Evolutionary conservation across 768 basidiomycete species (phyloP).

Genomic region (Boletus speciosus): DNA sequence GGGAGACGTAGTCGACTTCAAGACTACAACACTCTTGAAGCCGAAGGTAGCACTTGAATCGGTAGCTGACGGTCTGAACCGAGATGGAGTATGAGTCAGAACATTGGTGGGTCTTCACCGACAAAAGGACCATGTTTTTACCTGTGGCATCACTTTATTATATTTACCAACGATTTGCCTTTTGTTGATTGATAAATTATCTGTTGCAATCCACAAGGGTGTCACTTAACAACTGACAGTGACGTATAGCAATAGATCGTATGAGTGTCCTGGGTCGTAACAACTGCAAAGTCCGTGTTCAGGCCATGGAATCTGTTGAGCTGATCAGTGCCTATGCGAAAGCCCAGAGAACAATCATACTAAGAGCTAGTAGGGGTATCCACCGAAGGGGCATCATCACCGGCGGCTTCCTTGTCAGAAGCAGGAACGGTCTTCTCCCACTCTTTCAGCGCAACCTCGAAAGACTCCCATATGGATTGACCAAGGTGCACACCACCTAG

Average conservation of each 20-base stretch:
- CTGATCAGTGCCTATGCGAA: neutral
- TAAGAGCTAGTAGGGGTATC: constrained; percentile 21
- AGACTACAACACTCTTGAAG: constrained; percentile 46
- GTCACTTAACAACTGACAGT: constrained; percentile 4
- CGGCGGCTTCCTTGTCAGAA: constrained; percentile 18
- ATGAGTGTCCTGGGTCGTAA: neutral
- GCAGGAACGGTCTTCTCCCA: constrained; percentile 51
- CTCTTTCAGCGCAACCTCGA: constrained; percentile 59
- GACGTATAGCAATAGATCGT: neutral
- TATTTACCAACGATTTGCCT: constrained; percentile 21
- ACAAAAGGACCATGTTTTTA: constrained; percentile 1
- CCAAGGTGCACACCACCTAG: constrained; percentile 68
- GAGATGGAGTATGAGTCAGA: constrained; percentile 19
- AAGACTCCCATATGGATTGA: constrained; percentile 71
- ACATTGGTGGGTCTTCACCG: neutral
- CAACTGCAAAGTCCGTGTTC: neutral
- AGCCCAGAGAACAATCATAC: neutral
- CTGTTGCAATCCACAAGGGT: constrained; percentile 1
- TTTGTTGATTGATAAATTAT: constrained; percentile 26
- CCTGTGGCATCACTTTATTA: constrained; percentile 21
- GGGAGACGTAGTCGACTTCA: constrained; percentile 46
- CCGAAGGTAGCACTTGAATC: constrained; percentile 52
- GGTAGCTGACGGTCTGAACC: constrained; percentile 29
- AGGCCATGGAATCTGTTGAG: neutral
- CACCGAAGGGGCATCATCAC: constrained; percentile 23